Conservation (phyloP, 345 rosid species). For the Brassica incana region DNA sequence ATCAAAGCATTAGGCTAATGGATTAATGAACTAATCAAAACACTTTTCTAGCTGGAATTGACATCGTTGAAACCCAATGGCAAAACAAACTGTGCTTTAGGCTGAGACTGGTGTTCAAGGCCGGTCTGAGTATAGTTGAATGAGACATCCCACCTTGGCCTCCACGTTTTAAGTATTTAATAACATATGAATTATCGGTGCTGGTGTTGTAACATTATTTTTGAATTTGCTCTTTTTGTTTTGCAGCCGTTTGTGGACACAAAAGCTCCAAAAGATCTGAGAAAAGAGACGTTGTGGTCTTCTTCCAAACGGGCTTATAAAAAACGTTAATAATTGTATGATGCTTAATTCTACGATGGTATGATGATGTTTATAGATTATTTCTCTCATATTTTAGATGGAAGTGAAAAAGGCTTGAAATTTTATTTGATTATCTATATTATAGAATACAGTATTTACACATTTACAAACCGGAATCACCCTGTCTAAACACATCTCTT, state of each 20-base stretch:
- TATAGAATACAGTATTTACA: background rate
- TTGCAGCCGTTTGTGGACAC: constrained; percentile 73
- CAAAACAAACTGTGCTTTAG: background rate
- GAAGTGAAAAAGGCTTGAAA: background rate
- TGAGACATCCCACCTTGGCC: background rate
- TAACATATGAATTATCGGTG: background rate
- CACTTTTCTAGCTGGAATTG: background rate
- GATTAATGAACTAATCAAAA: background rate
- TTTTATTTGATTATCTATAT: constrained; percentile 16
- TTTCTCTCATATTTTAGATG: background rate
- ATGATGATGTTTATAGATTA: constrained; percentile 20
- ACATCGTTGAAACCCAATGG: background rate
- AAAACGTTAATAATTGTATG: constrained; percentile 45
- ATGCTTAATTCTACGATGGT: constrained; percentile 6
- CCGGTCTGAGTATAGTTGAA: background rate
- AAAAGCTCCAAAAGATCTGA: constrained; percentile 54
- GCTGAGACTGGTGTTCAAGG: background rate
- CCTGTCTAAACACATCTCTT: constrained; percentile 21
- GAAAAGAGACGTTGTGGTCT: constrained; percentile 54
- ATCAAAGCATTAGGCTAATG: background rate
- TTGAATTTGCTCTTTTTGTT: background rate
- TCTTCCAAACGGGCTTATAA: constrained; percentile 73
- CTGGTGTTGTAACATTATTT: background rate
- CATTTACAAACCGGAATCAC: constrained; percentile 18
- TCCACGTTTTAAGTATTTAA: background rate